These are phyloP conservation scores for Candida pseudoglaebosa DNA, from an alignment of 805 yeast genomes.

Conservation along the genomic window DNA sequence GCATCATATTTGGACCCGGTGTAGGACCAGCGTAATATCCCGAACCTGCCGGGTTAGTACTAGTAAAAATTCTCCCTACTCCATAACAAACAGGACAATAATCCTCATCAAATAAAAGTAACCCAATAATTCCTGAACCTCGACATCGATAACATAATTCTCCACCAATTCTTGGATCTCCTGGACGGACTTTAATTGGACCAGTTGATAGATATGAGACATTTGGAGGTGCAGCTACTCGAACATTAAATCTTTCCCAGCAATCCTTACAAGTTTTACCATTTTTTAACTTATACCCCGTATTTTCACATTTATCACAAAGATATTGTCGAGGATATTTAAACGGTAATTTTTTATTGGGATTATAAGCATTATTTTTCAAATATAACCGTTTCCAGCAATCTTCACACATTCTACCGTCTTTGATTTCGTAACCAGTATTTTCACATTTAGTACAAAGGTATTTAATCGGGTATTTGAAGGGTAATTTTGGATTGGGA, in stretches of 20 bases:
- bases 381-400: conserved; percentile 54
- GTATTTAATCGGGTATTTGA: conserved; percentile 61
- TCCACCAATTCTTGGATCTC: conserved; percentile 77
- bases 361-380: conserved; percentile 35
- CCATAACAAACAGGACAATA: conserved; percentile 65
- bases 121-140: conserved; percentile 56
- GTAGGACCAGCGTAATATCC: background rate
- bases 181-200: conserved; percentile 57
- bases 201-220: conserved; percentile 11
- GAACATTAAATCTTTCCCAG: conserved; percentile 48
- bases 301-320: conserved; percentile 70
- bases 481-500: conserved; percentile 51
- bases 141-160: conserved; percentile 66
- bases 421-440: conserved; percentile 62
- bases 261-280: conserved; percentile 69
- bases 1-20: conserved; percentile 5
- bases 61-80: conserved; percentile 48
- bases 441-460: conserved; percentile 68
- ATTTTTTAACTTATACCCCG: conserved; percentile 61
- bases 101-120: conserved; percentile 54
- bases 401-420: conserved; percentile 60
- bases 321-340: conserved; percentile 56
- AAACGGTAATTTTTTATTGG: conserved; percentile 56
- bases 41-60: too few species aligned
- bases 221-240: conserved; percentile 19